Conservation (phyloP, 768 basidiomycete genomes). For the Psilocybe azurescens region DNA sequence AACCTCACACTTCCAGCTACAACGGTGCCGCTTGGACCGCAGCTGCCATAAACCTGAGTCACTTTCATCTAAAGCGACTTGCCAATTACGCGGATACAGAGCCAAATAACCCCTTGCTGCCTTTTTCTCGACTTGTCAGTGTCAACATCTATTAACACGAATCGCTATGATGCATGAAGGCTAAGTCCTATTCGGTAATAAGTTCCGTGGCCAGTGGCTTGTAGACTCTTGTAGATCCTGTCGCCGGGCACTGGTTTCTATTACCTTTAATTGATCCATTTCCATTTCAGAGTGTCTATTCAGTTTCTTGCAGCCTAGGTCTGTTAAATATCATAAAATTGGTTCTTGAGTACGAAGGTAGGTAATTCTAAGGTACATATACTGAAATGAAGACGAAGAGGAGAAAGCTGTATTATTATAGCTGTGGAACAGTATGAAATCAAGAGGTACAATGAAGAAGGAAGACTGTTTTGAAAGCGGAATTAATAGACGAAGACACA, state of each 20-base stretch:
- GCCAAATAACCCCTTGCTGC: conserved; percentile 5
- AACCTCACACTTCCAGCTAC: not conserved
- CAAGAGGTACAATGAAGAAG: not conserved
- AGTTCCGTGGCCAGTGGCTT: not conserved
- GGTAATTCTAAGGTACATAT: not conserved
- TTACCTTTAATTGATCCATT: too few species aligned
- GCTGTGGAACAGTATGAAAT: not conserved
- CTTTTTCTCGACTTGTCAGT: not conserved
- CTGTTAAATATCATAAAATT: too few species aligned
- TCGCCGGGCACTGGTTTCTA: not conserved
- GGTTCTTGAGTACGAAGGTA: too few species aligned
- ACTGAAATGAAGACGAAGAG: not conserved
- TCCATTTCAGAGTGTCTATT: too few species aligned
- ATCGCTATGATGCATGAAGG: not conserved
- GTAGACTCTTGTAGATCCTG: conserved; percentile 13
- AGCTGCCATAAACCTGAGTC: conserved; percentile 2
- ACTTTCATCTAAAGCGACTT: not conserved
- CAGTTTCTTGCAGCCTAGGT: too few species aligned
- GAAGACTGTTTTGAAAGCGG: not conserved
- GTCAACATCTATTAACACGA: not conserved
- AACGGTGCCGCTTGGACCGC: not conserved
- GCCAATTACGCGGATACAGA: conserved; percentile 3
- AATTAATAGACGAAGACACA: not conserved
- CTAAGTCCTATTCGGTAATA: not conserved
- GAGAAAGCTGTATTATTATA: not conserved